phyloP scores from a whole-genome alignment of 768 basidiomycete genomes.

The Tephrocybe sp. region DNA sequence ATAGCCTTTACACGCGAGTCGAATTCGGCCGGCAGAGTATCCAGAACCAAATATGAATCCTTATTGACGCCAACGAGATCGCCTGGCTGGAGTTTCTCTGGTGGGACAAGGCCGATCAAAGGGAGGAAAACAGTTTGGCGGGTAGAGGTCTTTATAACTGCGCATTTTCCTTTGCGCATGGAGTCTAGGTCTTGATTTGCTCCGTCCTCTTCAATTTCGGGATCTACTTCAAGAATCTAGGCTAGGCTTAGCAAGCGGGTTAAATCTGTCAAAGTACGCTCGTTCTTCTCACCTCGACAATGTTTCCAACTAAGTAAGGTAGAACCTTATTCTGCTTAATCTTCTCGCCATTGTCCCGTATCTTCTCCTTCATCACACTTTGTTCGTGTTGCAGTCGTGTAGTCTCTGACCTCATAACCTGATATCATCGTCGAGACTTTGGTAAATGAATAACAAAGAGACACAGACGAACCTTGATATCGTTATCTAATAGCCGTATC shows the following conservation, averaged over 20 bases:
- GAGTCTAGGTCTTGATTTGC: conserved; percentile 94
- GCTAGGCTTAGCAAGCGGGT: conserved; percentile 7
- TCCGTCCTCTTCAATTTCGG: conserved; percentile 91
- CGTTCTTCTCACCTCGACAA: conserved; percentile 86
- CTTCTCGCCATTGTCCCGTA: conserved; percentile 96
- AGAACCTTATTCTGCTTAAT: conserved; percentile 99
- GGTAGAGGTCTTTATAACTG: conserved; percentile 98
- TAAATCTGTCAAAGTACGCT: not conserved
- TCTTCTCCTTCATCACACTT: conserved; percentile 96
- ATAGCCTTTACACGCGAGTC: conserved; percentile 99
- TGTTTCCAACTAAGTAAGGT: conserved; percentile 96
- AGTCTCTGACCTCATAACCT: conserved; percentile 98
- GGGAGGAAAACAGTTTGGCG: conserved; percentile 99
- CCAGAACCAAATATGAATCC: conserved; percentile 95
- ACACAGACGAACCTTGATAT: conserved; percentile 69
- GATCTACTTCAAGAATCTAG: conserved; percentile 92
- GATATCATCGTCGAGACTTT: conserved; percentile 8
- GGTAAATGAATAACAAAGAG: not conserved
- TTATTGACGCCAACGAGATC: conserved; percentile 99
- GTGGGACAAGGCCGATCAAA: conserved; percentile 94
- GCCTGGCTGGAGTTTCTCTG: conserved; percentile 83
- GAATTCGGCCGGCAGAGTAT: conserved; percentile 94
- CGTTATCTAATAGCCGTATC: conserved; percentile 93
- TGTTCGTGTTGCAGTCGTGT: conserved; percentile 91
- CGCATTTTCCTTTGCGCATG: conserved; percentile 97